A percentile compares a stretch with the other conserved stretches of the same genome.
phyloP scores from a whole-genome alignment of 2,329 filamentous ascomycete genomes.

The Sclerotinia glacialis region DNA sequence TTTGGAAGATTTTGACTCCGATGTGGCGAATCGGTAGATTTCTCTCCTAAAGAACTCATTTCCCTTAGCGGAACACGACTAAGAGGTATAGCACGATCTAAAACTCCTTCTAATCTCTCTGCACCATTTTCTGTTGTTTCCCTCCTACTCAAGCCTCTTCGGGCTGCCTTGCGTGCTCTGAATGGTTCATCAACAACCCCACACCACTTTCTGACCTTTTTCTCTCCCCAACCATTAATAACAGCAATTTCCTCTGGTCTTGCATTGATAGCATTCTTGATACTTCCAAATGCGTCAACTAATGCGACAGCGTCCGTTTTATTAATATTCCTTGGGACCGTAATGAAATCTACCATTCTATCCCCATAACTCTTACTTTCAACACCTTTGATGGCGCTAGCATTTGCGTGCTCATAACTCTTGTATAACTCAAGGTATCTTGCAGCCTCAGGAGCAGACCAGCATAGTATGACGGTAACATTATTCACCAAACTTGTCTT shows the following conservation, averaged over 20 bases:
- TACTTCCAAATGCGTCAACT: constrained; percentile 86
- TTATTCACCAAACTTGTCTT: constrained; percentile 93
- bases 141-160: constrained; percentile 42
- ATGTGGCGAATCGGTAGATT: constrained; percentile 10
- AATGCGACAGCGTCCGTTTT: constrained; percentile 90
- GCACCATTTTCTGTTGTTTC: constrained; percentile 27
- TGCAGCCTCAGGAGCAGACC: constrained; percentile 90
- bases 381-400: constrained; percentile 78
- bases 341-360: constrained; percentile 87
- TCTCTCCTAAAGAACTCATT: constrained; percentile 25
- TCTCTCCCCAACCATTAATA: constrained; percentile 91
- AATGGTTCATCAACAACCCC: constrained; percentile 82
- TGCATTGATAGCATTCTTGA: constrained; percentile 84
- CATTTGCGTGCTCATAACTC: constrained; percentile 79
- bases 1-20: neutral
- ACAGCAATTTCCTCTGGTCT: constrained; percentile 78
- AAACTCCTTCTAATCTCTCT: constrained; percentile 40
- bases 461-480: constrained; percentile 86
- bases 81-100: constrained; percentile 40
- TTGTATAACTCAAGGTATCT: constrained; percentile 96
- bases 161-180: constrained; percentile 68
- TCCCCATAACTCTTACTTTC: constrained; percentile 83
- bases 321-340: constrained; percentile 83
- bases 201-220: constrained; percentile 87
- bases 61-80: constrained; percentile 35